Percentiles rank a stretch among this genome's conserved stretches.
phyloP scores from a whole-genome alignment of 2,329 filamentous ascomycete genomes.

The Pseudopyrenochaeta lycopersici region DNA sequence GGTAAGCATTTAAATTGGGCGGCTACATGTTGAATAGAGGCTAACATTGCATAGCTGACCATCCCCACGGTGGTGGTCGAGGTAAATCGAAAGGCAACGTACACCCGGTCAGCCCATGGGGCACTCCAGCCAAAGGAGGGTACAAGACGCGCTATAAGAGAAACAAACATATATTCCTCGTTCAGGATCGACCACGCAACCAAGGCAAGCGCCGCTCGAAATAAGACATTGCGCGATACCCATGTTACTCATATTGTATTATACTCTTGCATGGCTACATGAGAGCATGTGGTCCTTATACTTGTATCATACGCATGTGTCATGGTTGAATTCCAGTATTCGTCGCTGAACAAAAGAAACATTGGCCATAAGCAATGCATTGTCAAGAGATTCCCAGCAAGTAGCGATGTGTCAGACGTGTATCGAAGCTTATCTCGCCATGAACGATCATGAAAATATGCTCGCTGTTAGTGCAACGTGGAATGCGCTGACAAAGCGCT shows the following conservation, averaged over 20 bases:
- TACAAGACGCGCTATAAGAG: conserved; percentile 91
- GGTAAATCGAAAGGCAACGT: conserved; percentile 99
- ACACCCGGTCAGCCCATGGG: conserved; percentile 95
- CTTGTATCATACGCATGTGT: not conserved
- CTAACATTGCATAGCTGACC: conserved; percentile 69
- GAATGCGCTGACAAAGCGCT: conserved; percentile 6
- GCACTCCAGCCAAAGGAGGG: conserved; percentile 84
- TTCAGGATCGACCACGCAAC: conserved; percentile 83
- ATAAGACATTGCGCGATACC: conserved; percentile 18
- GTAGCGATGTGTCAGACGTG: too few species aligned
- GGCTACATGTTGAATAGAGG: not conserved
- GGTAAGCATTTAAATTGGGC: conserved; percentile 55
- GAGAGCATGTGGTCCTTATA: not conserved
- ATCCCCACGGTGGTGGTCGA: conserved; percentile 98
- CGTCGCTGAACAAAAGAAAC: not conserved
- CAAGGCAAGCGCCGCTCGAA: conserved; percentile 78
- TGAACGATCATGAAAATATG: not conserved
- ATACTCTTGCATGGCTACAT: conserved; percentile 11
- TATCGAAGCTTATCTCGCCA: too few species aligned
- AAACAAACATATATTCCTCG: conserved; percentile 92
- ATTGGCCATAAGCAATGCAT: too few species aligned
- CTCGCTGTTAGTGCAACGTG: conserved; percentile 4
- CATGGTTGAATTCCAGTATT: not conserved
- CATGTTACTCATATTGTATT: not conserved
- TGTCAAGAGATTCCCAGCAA: too few species aligned